phyloP scores from a whole-genome alignment of 2,329 filamentous ascomycete genomes.

The Cucurbitaria berberidis region DNA sequence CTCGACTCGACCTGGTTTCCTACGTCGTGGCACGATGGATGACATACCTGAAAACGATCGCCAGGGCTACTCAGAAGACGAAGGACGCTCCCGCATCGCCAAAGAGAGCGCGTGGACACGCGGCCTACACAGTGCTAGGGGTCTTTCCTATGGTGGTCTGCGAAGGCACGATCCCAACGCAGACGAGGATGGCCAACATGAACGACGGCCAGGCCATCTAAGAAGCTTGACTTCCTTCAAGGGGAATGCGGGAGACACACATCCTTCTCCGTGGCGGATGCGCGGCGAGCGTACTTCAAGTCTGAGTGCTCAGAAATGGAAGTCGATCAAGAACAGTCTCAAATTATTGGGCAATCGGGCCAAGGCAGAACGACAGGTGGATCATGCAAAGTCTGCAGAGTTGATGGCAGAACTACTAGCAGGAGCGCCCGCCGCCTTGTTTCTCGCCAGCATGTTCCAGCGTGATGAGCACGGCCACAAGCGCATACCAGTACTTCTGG shows the following conservation, averaged over 20 bases:
- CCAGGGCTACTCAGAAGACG: conserved; percentile 58
- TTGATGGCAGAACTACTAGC: conserved; percentile 94
- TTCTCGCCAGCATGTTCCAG: conserved; percentile 97
- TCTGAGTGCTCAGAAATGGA: conserved; percentile 79
- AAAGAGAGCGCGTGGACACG: conserved; percentile 55
- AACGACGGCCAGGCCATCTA: conserved; percentile 52
- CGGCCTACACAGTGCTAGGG: conserved; percentile 55
- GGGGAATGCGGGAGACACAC: conserved; percentile 44
- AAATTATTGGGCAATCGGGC: conserved; percentile 77
- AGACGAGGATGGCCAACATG: conserved; percentile 43
- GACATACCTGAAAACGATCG: conserved; percentile 55
- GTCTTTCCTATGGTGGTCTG: conserved; percentile 53
- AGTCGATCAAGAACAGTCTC: conserved; percentile 87
- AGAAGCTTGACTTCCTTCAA: conserved; percentile 56
- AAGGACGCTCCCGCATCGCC: conserved; percentile 56
- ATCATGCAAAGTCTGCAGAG: conserved; percentile 94
- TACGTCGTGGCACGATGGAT: conserved; percentile 56
- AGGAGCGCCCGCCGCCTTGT: conserved; percentile 88
- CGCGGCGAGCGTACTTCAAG: conserved; percentile 56
- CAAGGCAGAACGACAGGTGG: conserved; percentile 83
- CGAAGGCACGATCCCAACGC: conserved; percentile 43
- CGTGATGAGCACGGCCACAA: conserved; percentile 95
- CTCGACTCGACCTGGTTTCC: conserved; percentile 57
- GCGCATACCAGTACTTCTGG: conserved; percentile 90
- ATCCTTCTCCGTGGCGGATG: conserved; percentile 52